Conservation (phyloP, 768 basidiomycete species). For the Tricholoma bakamatsutake region DNA sequence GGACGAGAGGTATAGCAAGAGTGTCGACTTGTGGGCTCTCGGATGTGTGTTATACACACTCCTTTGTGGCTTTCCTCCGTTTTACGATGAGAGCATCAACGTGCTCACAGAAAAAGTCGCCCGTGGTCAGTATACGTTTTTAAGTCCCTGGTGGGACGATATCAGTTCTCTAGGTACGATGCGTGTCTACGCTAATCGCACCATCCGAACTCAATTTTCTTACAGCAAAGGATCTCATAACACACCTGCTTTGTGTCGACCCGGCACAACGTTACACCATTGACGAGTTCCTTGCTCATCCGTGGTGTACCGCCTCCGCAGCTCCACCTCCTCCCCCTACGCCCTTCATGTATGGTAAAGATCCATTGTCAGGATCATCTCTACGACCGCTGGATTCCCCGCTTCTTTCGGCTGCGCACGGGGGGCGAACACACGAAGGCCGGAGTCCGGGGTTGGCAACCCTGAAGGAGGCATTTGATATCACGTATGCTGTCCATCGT, state of each 20-base stretch:
- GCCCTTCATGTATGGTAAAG: constrained; percentile 42
- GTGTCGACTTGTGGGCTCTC: constrained; percentile 99
- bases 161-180: constrained; percentile 70
- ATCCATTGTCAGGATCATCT: constrained; percentile 26
- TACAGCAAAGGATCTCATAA: constrained; percentile 90
- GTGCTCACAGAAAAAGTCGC: constrained; percentile 98
- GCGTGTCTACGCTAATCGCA: too few species aligned
- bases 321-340: constrained; percentile 63
- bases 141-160: constrained; percentile 99
- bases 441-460: constrained; percentile 90
- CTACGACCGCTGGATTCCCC: constrained; percentile 79
- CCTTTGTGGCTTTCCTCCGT: constrained; percentile 95
- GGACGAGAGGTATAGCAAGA: constrained; percentile 94
- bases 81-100: constrained; percentile 98
- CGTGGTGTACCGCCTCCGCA: constrained; percentile 81
- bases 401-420: constrained; percentile 72
- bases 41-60: constrained; percentile 99
- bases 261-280: constrained; percentile 95
- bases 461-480: constrained; percentile 97
- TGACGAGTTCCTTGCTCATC: constrained; percentile 94
- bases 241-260: constrained; percentile 92
- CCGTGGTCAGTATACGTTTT: constrained; percentile 93
- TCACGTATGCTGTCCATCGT: constrained; percentile 97
- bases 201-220: not conserved
- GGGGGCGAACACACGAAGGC: constrained; percentile 61